Base-by-base conservation (phyloP, 1,139 yeast genomes). In the Geotrichum histeridarum region DNA sequence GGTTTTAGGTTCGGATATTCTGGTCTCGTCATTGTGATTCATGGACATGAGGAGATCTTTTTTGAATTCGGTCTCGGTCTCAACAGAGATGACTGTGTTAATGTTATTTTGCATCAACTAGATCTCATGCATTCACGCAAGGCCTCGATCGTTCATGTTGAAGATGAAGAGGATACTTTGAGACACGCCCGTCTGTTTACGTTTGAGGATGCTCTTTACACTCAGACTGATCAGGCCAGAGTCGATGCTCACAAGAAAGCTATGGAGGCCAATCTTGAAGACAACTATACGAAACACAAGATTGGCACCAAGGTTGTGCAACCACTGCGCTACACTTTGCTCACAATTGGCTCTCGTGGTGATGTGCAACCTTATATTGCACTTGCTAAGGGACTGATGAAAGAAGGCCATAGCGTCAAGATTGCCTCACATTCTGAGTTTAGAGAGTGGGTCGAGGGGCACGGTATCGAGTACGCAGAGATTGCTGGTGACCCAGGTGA, bases 311-410 rank as follows among this genome's bases (percentile, higher is more conserved):
- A 41, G 45, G 42, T 35, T 15, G 12, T 33, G 11, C 53, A 57
- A 30, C 70, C 71, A 1, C 47, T 58, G 36, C 53, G 61, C 37
- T 80, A 91, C 63, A 84, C 89, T 0, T 72, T 90, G 54, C 71
- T 91, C 56, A 91, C 98, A 0, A 91, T 91, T 65, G 98, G 98
- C 0, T 88, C 96, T 0, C 75, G 98, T 55, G 98, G 98, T 44
- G 98, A 91, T 70, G 98, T 91, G 7, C 98, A 91, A 67, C 98
- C 98, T 0, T 93, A 90, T 66, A 85, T 91, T 60, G 93, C 98
- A 0, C 71, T 91, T n/a, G 94, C 88, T 0, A 81, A 83, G 62
- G 96, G 93, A 0, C 73, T 91, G 48, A 70, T 81, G 47, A 74
- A 75, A 33, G 89, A 95, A 91, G 79, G 91, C 49, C 75, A 72